Evolutionary conservation across 2,329 filamentous ascomycete genomes (phyloP), one percentile per base, ranked within the genome.

Genomic region (Erysiphe pulchra): DNA sequence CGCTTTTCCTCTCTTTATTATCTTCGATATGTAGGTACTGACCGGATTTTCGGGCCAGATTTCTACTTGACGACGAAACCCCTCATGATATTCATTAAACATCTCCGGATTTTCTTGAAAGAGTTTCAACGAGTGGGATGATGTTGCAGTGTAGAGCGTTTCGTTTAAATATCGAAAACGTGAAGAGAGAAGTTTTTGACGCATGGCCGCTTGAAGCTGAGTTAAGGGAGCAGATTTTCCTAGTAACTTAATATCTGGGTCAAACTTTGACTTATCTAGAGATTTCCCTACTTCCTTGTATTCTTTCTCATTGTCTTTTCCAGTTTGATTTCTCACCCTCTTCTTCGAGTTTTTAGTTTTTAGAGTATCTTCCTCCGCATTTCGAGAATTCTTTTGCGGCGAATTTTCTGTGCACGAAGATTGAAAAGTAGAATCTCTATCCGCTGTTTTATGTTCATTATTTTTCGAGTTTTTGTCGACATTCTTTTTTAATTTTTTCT

Each of bases 121-220:
- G 20, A 95, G 74, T 44, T 70, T 65, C 53, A 90, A 75, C n/a
- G 90, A 81, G 52, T 90, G 76, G 33, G 68, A 67, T 0, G 90
- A 98, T 1, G 86, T 82, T 8, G 78, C 82, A 4, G 87, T 95
- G 65, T 98, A 98, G 13, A 98, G 76, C 0, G 84, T 87, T 65
- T 98, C 81, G 61, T 98, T 98, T 50, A 98, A 75, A 62, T 95
- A 85, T 51, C 90, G 84, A 71, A 98, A 98, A 48, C 90, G 85
- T 1, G 90, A 86, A 10, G 86, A 92, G 50, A 92, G 71, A 50
- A 98, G 76, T 66, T 98, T 98, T 58, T 85, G 79, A 50, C 83
- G 78, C 90, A 98, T 98, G 3, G 83, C 77, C 46, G 80, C 75
- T 67, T 98, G 90, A 47, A 98, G 75, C 3, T 90, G 85, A 0